Percentiles rank a stretch among this genome's conserved stretches.
Conservation (phyloP, 2,329 filamentous ascomycete species). For the Orbilia quercus region DNA sequence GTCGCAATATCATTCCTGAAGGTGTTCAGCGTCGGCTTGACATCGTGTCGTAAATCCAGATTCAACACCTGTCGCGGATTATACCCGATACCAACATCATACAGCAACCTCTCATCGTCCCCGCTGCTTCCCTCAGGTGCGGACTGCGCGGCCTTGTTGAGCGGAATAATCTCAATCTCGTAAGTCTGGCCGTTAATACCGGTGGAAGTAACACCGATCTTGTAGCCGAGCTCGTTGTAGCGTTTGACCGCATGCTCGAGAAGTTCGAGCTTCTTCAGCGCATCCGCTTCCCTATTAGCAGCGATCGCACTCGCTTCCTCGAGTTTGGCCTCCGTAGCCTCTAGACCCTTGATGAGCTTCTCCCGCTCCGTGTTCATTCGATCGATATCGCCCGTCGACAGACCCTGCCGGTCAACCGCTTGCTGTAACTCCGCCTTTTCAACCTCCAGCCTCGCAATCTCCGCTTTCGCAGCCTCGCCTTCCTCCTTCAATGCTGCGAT, state of each 20-base stretch:
- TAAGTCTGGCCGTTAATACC: conserved; percentile 85
- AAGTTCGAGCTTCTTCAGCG: conserved; percentile 85
- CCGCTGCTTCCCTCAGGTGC: conserved; percentile 63
- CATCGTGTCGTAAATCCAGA: conserved; percentile 82
- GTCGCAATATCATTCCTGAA: conserved; percentile 94
- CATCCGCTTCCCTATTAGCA: conserved; percentile 86
- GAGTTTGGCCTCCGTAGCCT: conserved; percentile 77
- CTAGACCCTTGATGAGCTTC: conserved; percentile 87
- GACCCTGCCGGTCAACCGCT: conserved; percentile 89
- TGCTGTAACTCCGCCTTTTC: conserved; percentile 83
- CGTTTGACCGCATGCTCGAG: conserved; percentile 88
- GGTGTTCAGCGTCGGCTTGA: conserved; percentile 80
- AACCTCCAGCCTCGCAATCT: conserved; percentile 81
- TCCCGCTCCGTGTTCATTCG: conserved; percentile 97
- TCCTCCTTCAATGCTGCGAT: conserved; percentile 87
- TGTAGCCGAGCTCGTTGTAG: conserved; percentile 94
- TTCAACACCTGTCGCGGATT: conserved; percentile 89
- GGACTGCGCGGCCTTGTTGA: conserved; percentile 65
- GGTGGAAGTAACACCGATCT: conserved; percentile 89
- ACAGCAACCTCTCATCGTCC: conserved; percentile 80
- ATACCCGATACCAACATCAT: conserved; percentile 85
- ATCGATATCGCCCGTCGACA: conserved; percentile 98
- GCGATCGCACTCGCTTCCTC: conserved; percentile 78
- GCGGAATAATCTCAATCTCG: conserved; percentile 79
- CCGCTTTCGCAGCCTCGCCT: conserved; percentile 79